A percentile compares a stretch with the other conserved stretches of the same genome.
Conservation (phyloP, 2,329 filamentous ascomycete genomes). For the Cladosporium sp. region DNA sequence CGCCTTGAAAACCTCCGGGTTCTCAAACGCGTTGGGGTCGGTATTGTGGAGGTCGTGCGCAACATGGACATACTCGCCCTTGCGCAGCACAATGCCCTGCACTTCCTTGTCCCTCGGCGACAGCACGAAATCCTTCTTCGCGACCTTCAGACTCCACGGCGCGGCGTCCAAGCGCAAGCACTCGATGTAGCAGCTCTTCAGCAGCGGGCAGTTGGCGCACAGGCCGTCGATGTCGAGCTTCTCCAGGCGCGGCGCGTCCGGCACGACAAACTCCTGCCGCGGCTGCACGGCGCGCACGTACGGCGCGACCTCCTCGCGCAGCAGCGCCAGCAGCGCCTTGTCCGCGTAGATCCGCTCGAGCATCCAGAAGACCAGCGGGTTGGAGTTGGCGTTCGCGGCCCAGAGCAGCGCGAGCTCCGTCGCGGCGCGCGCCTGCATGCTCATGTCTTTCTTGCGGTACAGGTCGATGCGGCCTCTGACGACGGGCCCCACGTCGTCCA, state of each 20-base stretch:
- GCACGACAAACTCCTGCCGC: conserved; percentile 27
- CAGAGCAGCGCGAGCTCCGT: conserved; percentile 47
- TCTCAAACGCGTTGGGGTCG: conserved; percentile 29
- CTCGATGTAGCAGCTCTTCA: conserved; percentile 35
- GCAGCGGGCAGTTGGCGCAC: conserved; percentile 28
- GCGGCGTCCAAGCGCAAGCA: conserved; percentile 31
- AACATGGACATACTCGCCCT: conserved; percentile 32
- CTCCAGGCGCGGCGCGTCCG: conserved; percentile 27
- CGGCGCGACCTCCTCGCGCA: conserved; percentile 31
- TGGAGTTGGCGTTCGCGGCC: conserved; percentile 50
- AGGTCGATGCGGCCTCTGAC: conserved; percentile 27
- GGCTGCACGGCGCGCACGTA: conserved; percentile 27
- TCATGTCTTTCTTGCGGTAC: conserved; percentile 27
- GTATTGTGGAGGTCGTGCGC: conserved; percentile 33
- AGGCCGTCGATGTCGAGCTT: conserved; percentile 30
- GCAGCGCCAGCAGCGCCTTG: conserved; percentile 23
- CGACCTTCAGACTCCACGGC: conserved; percentile 31
- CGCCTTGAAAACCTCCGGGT: conserved; percentile 27
- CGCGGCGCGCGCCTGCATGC: conserved; percentile 28
- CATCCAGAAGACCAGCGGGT: conserved; percentile 40
- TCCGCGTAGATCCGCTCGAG: conserved; percentile 31
- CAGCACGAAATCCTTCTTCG: conserved; percentile 31
- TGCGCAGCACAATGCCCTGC: conserved; percentile 26
- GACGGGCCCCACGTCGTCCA: conserved; percentile 31
- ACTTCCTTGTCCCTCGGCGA: conserved; percentile 30